Percentiles rank a stretch among this genome's conserved stretches.
Conservation (phyloP, 805 yeast genomes). For the Saccharomycopsis vini region DNA sequence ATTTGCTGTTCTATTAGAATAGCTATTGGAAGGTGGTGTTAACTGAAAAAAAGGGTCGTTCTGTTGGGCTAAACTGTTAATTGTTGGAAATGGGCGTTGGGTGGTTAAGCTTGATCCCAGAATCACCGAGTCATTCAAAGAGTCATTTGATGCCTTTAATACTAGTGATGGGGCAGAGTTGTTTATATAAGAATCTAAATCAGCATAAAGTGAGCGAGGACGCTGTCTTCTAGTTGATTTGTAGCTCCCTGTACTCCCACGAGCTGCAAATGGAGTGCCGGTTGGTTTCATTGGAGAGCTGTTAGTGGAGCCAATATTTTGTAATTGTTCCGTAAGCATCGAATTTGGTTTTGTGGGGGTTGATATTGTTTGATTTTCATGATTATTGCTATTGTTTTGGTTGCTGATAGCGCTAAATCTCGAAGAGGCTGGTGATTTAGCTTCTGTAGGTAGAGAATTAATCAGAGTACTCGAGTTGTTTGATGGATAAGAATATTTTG, state of each 20-base stretch:
- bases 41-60: slow-evolving; percentile 22
- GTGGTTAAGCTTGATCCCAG: background rate
- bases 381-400: too few relatives aligned
- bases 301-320: slow-evolving; percentile 14
- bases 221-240: slow-evolving; percentile 17
- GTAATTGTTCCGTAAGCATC: slow-evolving; percentile 12
- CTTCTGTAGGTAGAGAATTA: too few relatives aligned
- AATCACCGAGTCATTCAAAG: slow-evolving; percentile 1
- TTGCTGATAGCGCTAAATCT: too few relatives aligned
- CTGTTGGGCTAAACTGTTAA: slow-evolving; percentile 3
- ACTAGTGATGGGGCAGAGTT: slow-evolving; percentile 15
- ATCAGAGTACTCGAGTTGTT: too few relatives aligned
- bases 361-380: background rate
- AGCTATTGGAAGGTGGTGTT: slow-evolving; percentile 1
- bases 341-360: background rate
- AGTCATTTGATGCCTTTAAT: slow-evolving; percentile 11
- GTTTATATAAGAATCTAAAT: slow-evolving; percentile 16
- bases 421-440: too few relatives aligned
- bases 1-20: background rate
- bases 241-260: slow-evolving; percentile 6
- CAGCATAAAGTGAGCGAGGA: slow-evolving; percentile 17
- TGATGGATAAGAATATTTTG: slow-evolving; percentile 7
- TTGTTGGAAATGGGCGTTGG: slow-evolving; percentile 1
- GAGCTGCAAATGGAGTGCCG: too few relatives aligned
- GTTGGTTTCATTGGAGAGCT: too few relatives aligned